Percentiles rank a stretch among this genome's conserved stretches.
These are phyloP conservation scores for Monilinia laxa DNA, from an alignment of 2,329 filamentous ascomycete genomes.

Conservation along the genomic window DNA sequence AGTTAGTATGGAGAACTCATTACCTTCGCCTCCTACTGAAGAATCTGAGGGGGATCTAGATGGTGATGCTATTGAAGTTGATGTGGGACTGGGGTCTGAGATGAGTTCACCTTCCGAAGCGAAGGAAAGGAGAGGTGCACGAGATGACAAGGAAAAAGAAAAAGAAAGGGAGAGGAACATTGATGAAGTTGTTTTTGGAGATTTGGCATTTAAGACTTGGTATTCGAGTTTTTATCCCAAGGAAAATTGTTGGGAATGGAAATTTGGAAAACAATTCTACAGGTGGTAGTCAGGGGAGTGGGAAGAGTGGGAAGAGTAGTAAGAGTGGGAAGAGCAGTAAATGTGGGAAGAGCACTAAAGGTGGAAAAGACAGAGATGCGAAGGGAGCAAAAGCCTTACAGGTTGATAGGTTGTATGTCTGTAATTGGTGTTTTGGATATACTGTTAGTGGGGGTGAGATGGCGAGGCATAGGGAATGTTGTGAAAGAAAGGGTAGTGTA, in stretches of 20 bases:
- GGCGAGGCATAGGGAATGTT: constrained; percentile 58
- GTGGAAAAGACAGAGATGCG: constrained; percentile 8
- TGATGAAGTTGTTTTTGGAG: constrained; percentile 80
- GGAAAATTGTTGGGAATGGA: constrained; percentile 61
- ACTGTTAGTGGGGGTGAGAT: constrained; percentile 61
- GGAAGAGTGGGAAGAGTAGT: constrained; percentile 13
- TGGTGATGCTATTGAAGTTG: background rate
- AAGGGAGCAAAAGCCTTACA: constrained; percentile 35
- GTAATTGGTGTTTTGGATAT: constrained; percentile 93
- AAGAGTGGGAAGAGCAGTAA: background rate
- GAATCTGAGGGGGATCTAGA: background rate
- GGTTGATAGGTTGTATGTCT: constrained; percentile 77
- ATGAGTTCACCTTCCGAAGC: background rate
- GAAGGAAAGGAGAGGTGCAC: background rate
- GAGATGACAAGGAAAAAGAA: background rate
- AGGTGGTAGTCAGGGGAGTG: constrained; percentile 13
- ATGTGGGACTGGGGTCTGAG: background rate
- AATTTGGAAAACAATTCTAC: constrained; percentile 19
- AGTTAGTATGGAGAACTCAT: constrained; percentile 9
- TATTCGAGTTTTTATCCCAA: constrained; percentile 88
- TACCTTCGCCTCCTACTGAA: constrained; percentile 9
- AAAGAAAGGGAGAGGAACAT: constrained; percentile 66
- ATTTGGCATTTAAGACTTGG: constrained; percentile 84
- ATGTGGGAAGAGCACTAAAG: constrained; percentile 5
- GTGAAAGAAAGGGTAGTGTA: constrained; percentile 48